phyloP scores from a whole-genome alignment of 2,329 filamentous ascomycete genomes.

The Hymenoscyphus salicellus region DNA sequence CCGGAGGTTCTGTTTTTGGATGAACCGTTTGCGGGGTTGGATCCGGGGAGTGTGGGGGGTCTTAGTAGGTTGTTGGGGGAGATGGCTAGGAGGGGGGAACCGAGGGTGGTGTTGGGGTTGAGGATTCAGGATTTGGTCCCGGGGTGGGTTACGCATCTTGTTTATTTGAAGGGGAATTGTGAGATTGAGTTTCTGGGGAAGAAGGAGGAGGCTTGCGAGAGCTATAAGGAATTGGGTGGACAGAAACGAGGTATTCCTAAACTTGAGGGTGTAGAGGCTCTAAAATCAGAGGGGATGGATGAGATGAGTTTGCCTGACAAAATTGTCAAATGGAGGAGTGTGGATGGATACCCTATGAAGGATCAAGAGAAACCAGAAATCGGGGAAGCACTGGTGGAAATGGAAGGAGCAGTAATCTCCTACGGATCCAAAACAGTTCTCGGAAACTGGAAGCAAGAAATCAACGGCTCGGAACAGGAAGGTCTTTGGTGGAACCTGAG shows the following conservation, averaged over 20 bases:
- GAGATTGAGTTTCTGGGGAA: constrained; percentile 63
- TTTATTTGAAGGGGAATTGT: constrained; percentile 67
- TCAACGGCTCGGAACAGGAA: constrained; percentile 42
- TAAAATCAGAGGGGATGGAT: background rate
- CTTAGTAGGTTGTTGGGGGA: constrained; percentile 69
- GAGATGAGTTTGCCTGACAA: background rate
- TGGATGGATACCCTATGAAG: constrained; percentile 29
- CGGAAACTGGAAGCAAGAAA: constrained; percentile 70
- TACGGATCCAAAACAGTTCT: constrained; percentile 77
- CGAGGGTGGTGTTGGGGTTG: constrained; percentile 72
- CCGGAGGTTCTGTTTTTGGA: constrained; percentile 85
- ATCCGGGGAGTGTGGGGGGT: constrained; percentile 73
- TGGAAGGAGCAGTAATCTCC: constrained; percentile 77
- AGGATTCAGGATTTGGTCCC: constrained; percentile 85
- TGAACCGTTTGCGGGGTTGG: constrained; percentile 94
- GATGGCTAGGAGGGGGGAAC: constrained; percentile 63
- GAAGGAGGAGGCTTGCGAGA: constrained; percentile 55
- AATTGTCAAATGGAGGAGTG: background rate
- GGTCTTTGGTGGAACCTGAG: constrained; percentile 82
- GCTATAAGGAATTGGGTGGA: background rate
- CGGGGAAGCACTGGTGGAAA: constrained; percentile 76
- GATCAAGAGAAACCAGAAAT: constrained; percentile 23
- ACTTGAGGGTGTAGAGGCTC: constrained; percentile 32
- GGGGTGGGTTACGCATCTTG: constrained; percentile 83
- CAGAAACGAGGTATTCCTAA: no score